Percentiles rank a stretch among this genome's conserved stretches.
These are phyloP conservation scores for Akebia trifoliata DNA, from an alignment of 164 flowering plant genomes.

Conservation along the genomic window DNA sequence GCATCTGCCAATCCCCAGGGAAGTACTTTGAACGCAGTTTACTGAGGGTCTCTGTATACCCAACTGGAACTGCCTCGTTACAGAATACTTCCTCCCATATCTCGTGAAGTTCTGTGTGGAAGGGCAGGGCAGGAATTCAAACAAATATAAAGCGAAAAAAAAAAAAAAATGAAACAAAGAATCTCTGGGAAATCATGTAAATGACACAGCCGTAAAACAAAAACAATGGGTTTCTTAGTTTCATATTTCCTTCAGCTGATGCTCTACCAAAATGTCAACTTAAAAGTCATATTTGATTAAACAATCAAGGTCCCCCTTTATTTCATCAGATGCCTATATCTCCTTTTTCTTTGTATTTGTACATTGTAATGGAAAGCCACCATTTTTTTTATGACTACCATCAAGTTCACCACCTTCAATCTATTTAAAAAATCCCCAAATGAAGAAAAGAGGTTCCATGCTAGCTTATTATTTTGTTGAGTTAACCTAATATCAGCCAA, in stretches of 20 bases:
- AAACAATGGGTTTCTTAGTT: background rate
- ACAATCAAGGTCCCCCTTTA: too few relatives aligned
- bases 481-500: too few relatives aligned
- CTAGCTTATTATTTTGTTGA: too few relatives aligned
- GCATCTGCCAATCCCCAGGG: conserved; percentile 24
- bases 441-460: too few relatives aligned
- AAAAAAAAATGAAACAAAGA: background rate
- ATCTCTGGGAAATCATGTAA: background rate
- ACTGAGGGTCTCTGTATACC: conserved; percentile 44
- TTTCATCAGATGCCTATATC: too few relatives aligned
- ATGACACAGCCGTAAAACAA: background rate
- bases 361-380: too few relatives aligned
- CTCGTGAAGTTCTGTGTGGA: conserved; percentile 55
- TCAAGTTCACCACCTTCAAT: too few relatives aligned
- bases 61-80: conserved; percentile 38
- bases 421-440: too few relatives aligned
- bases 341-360: too few relatives aligned
- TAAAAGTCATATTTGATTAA: too few relatives aligned
- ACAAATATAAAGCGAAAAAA: background rate
- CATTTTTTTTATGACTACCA: too few relatives aligned
- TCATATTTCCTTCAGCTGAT: background rate
- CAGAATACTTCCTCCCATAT: conserved; percentile 69
- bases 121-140: background rate
- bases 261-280: too few relatives aligned
- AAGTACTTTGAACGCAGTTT: conserved; percentile 49